phyloP scores from a whole-genome alignment of 345 rosid species.

The Citrus medica region DNA sequence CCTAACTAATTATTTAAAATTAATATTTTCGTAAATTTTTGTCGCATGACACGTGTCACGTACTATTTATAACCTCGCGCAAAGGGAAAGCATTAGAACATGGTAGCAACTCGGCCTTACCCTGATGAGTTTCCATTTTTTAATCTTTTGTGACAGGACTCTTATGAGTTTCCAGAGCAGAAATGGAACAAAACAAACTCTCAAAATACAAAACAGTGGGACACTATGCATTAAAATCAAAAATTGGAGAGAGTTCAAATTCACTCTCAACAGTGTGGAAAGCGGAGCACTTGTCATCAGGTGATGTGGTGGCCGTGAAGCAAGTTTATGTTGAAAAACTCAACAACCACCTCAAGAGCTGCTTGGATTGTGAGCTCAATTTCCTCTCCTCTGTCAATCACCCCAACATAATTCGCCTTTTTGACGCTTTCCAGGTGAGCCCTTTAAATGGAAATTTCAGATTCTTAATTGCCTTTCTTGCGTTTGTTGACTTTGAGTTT shows the following conservation, averaged over 20 bases:
- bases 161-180: neutral
- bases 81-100: too few species aligned
- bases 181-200: slow-evolving; percentile 14
- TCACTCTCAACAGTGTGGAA: slow-evolving; percentile 44
- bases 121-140: too few species aligned
- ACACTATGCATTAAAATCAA: slow-evolving; percentile 41
- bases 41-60: too few species aligned
- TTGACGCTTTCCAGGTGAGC: slow-evolving; percentile 37
- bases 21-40: too few species aligned
- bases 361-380: slow-evolving; percentile 46
- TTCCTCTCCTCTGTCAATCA: slow-evolving; percentile 59
- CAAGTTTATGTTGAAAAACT: slow-evolving; percentile 51
- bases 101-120: too few species aligned
- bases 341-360: slow-evolving; percentile 39
- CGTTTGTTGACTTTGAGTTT: too few species aligned
- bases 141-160: too few species aligned
- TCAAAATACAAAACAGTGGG: slow-evolving; percentile 10
- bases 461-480: neutral
- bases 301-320: slow-evolving; percentile 56
- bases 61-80: too few species aligned
- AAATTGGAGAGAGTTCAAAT: slow-evolving; percentile 44
- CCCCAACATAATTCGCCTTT: slow-evolving; percentile 62
- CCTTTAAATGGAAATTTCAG: neutral
- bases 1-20: too few species aligned
- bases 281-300: slow-evolving; percentile 38